Evolutionary conservation across 805 yeast genomes (phyloP).

Genomic region (Saccharomycopsis guyanensis): DNA sequence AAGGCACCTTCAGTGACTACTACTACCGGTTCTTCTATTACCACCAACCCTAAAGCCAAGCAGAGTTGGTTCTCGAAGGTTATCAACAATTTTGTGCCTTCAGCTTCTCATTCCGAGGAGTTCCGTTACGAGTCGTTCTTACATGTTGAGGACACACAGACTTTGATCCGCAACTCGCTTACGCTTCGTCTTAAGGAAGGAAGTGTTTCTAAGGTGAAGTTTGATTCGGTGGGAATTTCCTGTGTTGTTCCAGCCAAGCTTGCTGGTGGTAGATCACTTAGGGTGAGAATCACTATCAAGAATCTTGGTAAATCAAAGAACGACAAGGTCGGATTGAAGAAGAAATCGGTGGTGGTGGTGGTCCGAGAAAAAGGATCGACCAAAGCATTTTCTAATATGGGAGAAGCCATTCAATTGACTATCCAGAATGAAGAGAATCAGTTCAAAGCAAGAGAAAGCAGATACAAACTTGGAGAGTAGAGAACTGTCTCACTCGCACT

Average conservation of each 20-base stretch:
- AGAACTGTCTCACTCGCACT: too few species aligned
- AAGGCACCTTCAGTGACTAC: constrained; percentile 18
- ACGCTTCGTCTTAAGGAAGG: constrained; percentile 44
- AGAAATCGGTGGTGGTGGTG: constrained; percentile 35
- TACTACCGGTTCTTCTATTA: constrained; percentile 13
- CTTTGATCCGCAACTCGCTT: constrained; percentile 32
- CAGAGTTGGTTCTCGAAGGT: constrained; percentile 35
- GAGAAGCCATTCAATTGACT: constrained; percentile 37
- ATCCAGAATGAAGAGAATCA: constrained; percentile 35
- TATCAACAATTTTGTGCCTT: constrained; percentile 25
- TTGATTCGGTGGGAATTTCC: constrained; percentile 38
- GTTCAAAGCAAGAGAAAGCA: constrained; percentile 14
- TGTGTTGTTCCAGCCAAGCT: constrained; percentile 42
- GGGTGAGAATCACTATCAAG: constrained; percentile 37
- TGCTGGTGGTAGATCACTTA: constrained; percentile 39
- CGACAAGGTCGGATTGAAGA: constrained; percentile 26
- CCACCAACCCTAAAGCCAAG: constrained; percentile 21
- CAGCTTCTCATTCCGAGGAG: constrained; percentile 19
- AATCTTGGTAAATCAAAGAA: constrained; percentile 3
- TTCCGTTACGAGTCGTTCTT: constrained; percentile 20
- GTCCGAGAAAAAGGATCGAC: constrained; percentile 39
- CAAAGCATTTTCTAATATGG: constrained; percentile 37
- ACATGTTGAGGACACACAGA: constrained; percentile 21
- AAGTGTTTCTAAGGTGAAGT: constrained; percentile 34
- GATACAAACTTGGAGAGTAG: not conserved